Evolutionary conservation across 2,329 filamentous ascomycete species (phyloP), one percentile per base, ranked within the genome.

Genomic region (Hymenoscyphus infarciens): DNA sequence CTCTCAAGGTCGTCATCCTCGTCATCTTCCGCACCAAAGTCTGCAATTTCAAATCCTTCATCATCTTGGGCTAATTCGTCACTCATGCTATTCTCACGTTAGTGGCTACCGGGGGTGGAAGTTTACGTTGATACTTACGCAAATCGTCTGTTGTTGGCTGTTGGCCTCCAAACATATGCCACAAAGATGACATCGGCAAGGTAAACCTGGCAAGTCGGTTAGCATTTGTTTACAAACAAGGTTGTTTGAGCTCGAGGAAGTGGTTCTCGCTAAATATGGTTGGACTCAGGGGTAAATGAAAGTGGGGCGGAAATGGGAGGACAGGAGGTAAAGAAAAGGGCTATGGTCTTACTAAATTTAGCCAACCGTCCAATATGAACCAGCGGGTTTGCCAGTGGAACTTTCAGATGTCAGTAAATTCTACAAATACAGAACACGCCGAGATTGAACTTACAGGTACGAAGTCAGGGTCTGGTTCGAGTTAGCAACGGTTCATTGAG

Each of bases 51-150:
- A 75, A 99, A 99, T 55, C 95, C 95, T 73, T 98, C 94, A 70
- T 99, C 95, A 72, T 99, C 95, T 83, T 98, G 95, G 2, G 95
- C 94, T 73, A 99, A 89, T 85, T 99, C 95, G 73, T 99, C 95
- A 78, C 91, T 96, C 95, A 99, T 99, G 66, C 45, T 52, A 25
- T 22, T 52, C 2, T 52, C n/a, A 25, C 7, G 45, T 52, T 22
- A 52, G 45, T 52, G 5, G 5, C 11, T 22, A 13, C 25, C 2
- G 7, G 6, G 8, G 19, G 19, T 10, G 13, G 25, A 25, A 11
- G 19, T 25, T 13, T 25, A 52, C 8, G 42, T 27, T 52, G 10
- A 6, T 22, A 52, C 19, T 52, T 25, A 52, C 45, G 95, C 95
- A 72, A 99, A 99, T 62, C 95, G 87, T 70, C 93, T 86, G 79